These are phyloP conservation scores for Penicillium atrosanguineum DNA, from an alignment of 495 filamentous ascomycete species.

Conservation along the genomic window DNA sequence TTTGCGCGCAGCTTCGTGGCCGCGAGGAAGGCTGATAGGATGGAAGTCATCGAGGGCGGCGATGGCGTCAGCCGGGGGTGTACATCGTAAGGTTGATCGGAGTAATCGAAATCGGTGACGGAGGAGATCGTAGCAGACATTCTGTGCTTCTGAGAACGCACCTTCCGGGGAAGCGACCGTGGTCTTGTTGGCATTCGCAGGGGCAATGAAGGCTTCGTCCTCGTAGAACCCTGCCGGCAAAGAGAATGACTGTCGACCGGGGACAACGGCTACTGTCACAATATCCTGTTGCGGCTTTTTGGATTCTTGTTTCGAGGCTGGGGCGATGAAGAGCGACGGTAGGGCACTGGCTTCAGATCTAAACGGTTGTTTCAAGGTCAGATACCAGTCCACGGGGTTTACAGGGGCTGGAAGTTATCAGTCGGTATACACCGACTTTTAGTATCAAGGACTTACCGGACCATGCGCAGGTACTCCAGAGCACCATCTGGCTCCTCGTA, in stretches of 20 bases:
- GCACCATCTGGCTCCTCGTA: conserved; percentile 59
- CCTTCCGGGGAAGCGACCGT: conserved; percentile 1
- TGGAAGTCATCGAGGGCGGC: conserved; percentile 53
- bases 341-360: conserved; percentile 71
- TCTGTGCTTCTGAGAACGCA: conserved; percentile 49
- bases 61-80: conserved; percentile 50
- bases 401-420: conserved; percentile 23
- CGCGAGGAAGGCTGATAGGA: conserved; percentile 52
- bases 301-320: conserved; percentile 3
- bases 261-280: not conserved
- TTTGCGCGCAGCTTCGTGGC: conserved; percentile 39
- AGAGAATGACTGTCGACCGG: not conserved
- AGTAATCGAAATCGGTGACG: conserved; percentile 57
- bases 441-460: conserved; percentile 60
- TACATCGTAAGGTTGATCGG: conserved; percentile 53
- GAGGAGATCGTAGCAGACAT: conserved; percentile 62
- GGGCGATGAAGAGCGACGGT: conserved; percentile 62
- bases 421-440: conserved; percentile 6
- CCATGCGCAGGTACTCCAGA: conserved; percentile 72
- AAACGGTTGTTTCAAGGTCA: conserved; percentile 15
- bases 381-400: not conserved
- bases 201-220: conserved; percentile 26
- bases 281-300: not conserved
- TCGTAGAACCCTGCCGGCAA: conserved; percentile 17
- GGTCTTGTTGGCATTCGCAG: conserved; percentile 1